These are phyloP conservation scores for Neonothopanus nambi DNA, from an alignment of 1,284 basidiomycete genomes.

Conservation along the genomic window DNA sequence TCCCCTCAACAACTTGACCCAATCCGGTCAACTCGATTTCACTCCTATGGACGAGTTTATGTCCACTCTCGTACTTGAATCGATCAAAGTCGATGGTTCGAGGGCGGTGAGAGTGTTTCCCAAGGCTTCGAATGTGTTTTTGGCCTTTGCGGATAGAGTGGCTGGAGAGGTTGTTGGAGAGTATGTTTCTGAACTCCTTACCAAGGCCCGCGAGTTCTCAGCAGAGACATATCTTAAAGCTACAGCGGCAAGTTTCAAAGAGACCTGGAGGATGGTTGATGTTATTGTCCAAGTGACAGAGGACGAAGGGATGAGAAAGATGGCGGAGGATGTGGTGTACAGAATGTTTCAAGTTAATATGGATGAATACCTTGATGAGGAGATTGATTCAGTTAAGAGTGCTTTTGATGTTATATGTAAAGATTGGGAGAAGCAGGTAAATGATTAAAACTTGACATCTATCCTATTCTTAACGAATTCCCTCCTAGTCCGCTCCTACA, in stretches of 20 bases:
- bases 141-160: constrained; percentile 76
- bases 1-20: constrained; percentile 81
- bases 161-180: constrained; percentile 84
- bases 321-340: constrained; percentile 86
- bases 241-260: constrained; percentile 86
- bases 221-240: constrained; percentile 81
- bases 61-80: constrained; percentile 54
- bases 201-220: constrained; percentile 75
- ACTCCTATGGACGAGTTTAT: constrained; percentile 94
- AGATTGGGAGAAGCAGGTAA: constrained; percentile 75
- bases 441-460: constrained; percentile 8
- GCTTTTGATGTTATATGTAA: constrained; percentile 77
- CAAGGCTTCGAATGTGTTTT: constrained; percentile 65
- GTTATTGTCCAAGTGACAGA: constrained; percentile 57
- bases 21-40: constrained; percentile 71
- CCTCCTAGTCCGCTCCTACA: not conserved
- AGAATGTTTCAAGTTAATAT: constrained; percentile 93
- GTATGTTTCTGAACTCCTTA: constrained; percentile 81
- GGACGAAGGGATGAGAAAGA: constrained; percentile 38
- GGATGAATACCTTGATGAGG: constrained; percentile 96
- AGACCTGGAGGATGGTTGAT: constrained; percentile 86
- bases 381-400: constrained; percentile 80
- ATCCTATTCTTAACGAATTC: not conserved
- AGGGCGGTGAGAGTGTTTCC: constrained; percentile 88
- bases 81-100: constrained; percentile 75